Evolutionary conservation across 495 filamentous ascomycete genomes (phyloP), one percentile per base, ranked within the genome.

Genomic region (Xylaria grammica): DNA sequence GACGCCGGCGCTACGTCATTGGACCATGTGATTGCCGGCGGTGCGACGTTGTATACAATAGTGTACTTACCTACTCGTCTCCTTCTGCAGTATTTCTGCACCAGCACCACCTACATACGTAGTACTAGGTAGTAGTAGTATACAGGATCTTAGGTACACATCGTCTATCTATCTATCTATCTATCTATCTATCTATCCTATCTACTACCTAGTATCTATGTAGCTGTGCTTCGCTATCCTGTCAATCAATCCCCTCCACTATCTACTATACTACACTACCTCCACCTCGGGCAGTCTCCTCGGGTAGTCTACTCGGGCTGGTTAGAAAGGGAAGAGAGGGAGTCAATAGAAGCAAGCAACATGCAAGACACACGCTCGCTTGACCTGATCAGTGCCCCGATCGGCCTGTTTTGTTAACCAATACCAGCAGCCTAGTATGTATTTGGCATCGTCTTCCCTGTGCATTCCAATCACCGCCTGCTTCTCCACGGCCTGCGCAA

Each of bases 381-480:
- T 44, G 34, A 11, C 17, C 24, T 29, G 3, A 45, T 44, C 24
- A 29, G n/a, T n/a, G 42, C 56, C 19, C 24, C 32, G 56, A 59
- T 59, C 56, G 56, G 34, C 56, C 29, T 20, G 17, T 9, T 32
- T 58, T 48, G 45, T 59, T 48, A 3, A 15, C 56, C 56, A 3
- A 46, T 26, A 46, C 11, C 8, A 13, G 2, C 13, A 46, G 30
- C 22, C 58, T 60, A 62, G 53, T 22, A 51, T 58, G 62, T n/a
- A 49, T 51, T 34, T 50, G 58, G 48, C 20, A 61, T 50, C 44
- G 45, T 48, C 15, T 36, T 30, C 19, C 30, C 30, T 32, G 53
- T 32, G 20, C 53, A 42, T 56, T 58, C 62, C 34, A 58, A 57
- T 29, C 29, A 29, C 44, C 19, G 61, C 42, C 52, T 64, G 44